Base-by-base conservation (phyloP, 208 protist species). In the Novymonas esmeraldas region DNA sequence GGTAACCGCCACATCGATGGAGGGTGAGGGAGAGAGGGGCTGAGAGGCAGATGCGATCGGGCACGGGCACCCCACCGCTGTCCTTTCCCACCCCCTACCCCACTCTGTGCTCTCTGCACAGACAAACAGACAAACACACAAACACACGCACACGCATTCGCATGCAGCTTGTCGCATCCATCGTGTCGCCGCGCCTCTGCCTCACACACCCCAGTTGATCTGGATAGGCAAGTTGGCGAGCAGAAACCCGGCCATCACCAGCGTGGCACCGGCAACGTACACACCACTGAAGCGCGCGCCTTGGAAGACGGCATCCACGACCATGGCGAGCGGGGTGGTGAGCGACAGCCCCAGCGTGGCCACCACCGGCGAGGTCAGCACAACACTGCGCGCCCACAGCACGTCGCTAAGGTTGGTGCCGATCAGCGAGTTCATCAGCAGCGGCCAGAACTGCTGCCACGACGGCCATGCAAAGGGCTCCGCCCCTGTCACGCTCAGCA, bases 351-450 rank as follows among this genome's bases (percentile, higher is more conserved):
- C 91, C 0, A 97, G 31, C 11, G 94, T 97, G n/a, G 91, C 91
- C 31, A 97, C 87, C 36, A 96, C 74, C 0, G 94, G 91, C 13
- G 94, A 97, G 7, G 92, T 96, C 24, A 97, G 67, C 24, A 98
- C 70, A 1, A 98, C 94, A 45, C 87, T 93, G 9, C 82, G 84
- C 2, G 92, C 91, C 94, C 92, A 97, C 52, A 97, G 74, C 29
- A 96, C 83, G 63, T 98, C 94, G 67, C 87, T 95, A 22, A 97
- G 80, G 63, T 96, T 95, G 4, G 93, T 97, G 10, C 92, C 91
- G 44, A 97, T 86, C 3, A 95, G 64, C 10, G 92, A 68, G 63
- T 97, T 98, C 26, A 94, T 26, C 51, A 87, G 38, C 26, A 96
- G 62, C n/a, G 82, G 79, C 82, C 79, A 87, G 34, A 97, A 81